Evolutionary conservation across 2,329 filamentous ascomycete genomes (phyloP), one percentile per base, ranked within the genome.

Genomic region (Calonectria hongkongensis): DNA sequence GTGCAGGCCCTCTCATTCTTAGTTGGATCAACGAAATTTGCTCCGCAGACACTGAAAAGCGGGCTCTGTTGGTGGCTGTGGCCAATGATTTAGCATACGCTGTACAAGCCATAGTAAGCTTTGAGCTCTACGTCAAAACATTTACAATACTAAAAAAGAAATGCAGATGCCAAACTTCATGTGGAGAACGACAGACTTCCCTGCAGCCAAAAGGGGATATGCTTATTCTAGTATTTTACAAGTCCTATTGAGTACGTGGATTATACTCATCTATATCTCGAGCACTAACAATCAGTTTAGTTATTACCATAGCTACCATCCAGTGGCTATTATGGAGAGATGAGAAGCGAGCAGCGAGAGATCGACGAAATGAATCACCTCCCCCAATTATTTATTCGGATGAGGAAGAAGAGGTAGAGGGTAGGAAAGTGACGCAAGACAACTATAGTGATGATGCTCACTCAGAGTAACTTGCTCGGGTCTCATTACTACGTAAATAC

Each of bases 11-110:
- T 27, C 74, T 78, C 1, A 78, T 78, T 12, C 68, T 78, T 4
- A 76, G 76, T 16, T 78, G 76, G 76, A 76, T 78, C 15, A 78
- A 78, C 25, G 76, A 78, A n/a, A 76, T 78, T 1, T 76, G 76
- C 28, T 68, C 69, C 0, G 56, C 64, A 8, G 76, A 78, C 68
- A 78, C 76, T 1, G 76, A 78, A 54, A 78, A 78, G 8, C 71
- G 74, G 48, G 76, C 74, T 2, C 25, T 78, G 0, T 50, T 78
- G 4, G 76, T 78, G 10, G 71, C 58, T 3, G 70, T 72, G 64
- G 66, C 73, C 3, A 73, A 73, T 21, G 70, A 72, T 41, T 48
- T 74, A 9, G 66, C 70, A 4, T 78, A 78, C 27, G 75, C 74
- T 5, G 74, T 78, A 0, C 76, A 78, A 28, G 76, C 76, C 5